Conservation (phyloP, 2,329 filamentous ascomycete genomes). For the Talaromyces verruculosus region DNA sequence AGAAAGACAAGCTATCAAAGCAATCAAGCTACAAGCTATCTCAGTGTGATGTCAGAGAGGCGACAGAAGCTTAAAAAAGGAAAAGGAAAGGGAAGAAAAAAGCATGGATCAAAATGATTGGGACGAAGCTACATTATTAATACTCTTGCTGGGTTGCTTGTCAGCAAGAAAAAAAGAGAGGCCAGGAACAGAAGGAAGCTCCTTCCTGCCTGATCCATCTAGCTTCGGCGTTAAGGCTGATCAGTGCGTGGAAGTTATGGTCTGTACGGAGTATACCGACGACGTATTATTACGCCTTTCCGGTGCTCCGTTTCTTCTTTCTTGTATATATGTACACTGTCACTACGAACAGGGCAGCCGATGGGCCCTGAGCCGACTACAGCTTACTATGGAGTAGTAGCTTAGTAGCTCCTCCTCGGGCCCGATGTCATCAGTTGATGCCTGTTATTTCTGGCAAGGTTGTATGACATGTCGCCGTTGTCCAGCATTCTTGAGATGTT, state of each 20-base stretch:
- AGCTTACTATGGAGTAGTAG: no score
- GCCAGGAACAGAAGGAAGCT: constrained; percentile 20
- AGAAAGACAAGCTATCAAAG: neutral
- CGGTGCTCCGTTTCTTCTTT: neutral
- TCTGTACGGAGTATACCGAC: neutral
- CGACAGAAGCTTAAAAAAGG: neutral
- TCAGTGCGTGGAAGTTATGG: constrained; percentile 14
- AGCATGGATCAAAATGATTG: neutral
- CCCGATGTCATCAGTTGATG: neutral
- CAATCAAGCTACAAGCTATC: constrained; percentile 2
- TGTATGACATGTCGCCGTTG: neutral
- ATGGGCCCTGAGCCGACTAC: neutral
- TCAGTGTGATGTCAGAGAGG: constrained; percentile 11
- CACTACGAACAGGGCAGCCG: neutral
- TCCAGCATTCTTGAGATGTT: neutral
- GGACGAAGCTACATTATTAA: constrained; percentile 14
- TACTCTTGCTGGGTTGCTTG: constrained; percentile 1
- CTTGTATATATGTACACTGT: neutral
- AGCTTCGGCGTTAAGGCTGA: constrained; percentile 8
- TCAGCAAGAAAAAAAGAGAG: neutral
- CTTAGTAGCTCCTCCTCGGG: neutral
- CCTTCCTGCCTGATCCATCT: neutral
- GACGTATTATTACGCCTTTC: neutral
- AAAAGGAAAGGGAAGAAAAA: no score
- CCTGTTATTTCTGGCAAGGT: neutral